Base-by-base conservation (phyloP, 352 stramenopile genomes). In the Phytophthora idaei region DNA sequence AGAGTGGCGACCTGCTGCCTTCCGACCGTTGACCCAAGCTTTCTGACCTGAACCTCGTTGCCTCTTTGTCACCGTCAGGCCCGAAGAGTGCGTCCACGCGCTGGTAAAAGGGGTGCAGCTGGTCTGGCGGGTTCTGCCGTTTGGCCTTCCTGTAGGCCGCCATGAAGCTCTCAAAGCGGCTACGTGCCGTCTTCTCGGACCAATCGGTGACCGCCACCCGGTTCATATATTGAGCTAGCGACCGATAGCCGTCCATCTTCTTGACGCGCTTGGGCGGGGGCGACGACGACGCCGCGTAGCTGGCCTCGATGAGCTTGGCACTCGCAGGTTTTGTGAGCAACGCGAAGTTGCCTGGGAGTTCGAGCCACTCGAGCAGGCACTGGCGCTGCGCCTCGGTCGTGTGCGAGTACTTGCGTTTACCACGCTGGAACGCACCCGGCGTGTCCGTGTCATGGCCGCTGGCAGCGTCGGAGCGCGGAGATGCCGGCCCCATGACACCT, bases 101-200 rank as follows among this genome's bases (percentile, higher is more conserved):
- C 15, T 49, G 58, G 28, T 59, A 67, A 8, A 71, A 42, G 1
- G 10, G 10, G 17, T 49, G 32, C 25, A 66, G 45, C 2, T 61
- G 39, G n/a, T 42, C 7, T 1, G 37, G 17, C 9, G 57, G 54
- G 25, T 37, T 56, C 28, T 71, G 67, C 9, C 65, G 37, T 37
- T 76, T 79, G 28, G 71, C 69, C 44, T 82, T 80, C 21, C 67
- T 54, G 61, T 79, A 86, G 27, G 67, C 73, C 14, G 70, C 66
- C 62, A 90, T 65, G 49, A 87, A 77, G 58, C 78, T 86, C 67
- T 87, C 78, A 57, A 78, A 86, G 45, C 81, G 81, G 44, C 78
- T 90, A 31, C 81, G 78, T 15, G 78, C 75, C 8, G 73, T 76
- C 57, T 84, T 75, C 39, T 81, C 70, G 21, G 74, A 73, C 81